Evolutionary conservation across 2,329 filamentous ascomycete species (phyloP).

Genomic region (Phaeomoniella chlamydospora): DNA sequence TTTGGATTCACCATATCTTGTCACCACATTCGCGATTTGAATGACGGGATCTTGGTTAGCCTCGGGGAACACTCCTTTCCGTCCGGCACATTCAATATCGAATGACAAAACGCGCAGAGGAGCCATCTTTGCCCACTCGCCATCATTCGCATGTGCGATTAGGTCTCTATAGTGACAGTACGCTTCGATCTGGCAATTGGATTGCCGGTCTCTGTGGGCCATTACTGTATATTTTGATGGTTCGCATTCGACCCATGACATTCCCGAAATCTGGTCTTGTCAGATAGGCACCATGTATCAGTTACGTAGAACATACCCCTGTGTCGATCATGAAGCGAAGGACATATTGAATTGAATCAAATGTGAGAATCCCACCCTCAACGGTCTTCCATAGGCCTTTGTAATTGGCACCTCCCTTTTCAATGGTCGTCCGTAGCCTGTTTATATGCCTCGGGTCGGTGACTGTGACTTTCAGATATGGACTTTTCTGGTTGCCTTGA

Average conservation of each 20-base stretch:
- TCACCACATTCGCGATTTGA: conserved; percentile 94
- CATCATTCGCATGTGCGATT: conserved; percentile 73
- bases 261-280: conserved; percentile 56
- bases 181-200: conserved; percentile 94
- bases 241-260: conserved; percentile 92
- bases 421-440: conserved; percentile 60
- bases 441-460: conserved; percentile 76
- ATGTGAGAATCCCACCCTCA: conserved; percentile 66
- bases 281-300: conserved; percentile 4
- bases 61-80: conserved; percentile 95
- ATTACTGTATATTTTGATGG: conserved; percentile 60
- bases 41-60: conserved; percentile 86
- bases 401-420: conserved; percentile 69
- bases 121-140: conserved; percentile 97
- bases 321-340: conserved; percentile 97
- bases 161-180: conserved; percentile 69
- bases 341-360: conserved; percentile 91
- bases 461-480: conserved; percentile 86
- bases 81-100: conserved; percentile 95
- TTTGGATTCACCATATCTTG: conserved; percentile 84
- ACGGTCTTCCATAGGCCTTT: conserved; percentile 71
- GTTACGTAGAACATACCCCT: conserved; percentile 37
- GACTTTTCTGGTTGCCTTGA: conserved; percentile 80
- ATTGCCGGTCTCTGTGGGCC: conserved; percentile 53
- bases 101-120: conserved; percentile 86